These are phyloP conservation scores for Laetiporus sulphureus DNA, from an alignment of 1,284 basidiomycete species.

Conservation along the genomic window DNA sequence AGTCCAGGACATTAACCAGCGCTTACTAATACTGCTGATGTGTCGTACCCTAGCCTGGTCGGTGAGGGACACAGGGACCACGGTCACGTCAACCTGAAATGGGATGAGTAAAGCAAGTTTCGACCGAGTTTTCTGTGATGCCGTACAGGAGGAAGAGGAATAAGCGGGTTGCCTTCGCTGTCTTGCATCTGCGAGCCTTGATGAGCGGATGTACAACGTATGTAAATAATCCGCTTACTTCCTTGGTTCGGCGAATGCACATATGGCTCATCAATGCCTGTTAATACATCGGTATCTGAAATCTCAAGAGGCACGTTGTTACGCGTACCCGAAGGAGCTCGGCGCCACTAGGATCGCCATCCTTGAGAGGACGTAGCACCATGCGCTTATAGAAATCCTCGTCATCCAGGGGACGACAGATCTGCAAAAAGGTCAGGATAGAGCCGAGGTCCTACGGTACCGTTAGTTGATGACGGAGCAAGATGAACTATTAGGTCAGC, in stretches of 20 bases:
- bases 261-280: constrained; percentile 80
- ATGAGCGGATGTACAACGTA: background rate
- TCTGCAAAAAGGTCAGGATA: constrained; percentile 71
- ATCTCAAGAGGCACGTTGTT: background rate
- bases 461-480: background rate
- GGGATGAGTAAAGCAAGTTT: background rate
- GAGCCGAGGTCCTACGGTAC: constrained; percentile 74
- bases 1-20: constrained; percentile 1
- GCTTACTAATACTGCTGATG: constrained; percentile 13
- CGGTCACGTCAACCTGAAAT: constrained; percentile 61
- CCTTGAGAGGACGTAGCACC: constrained; percentile 65
- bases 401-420: constrained; percentile 79
- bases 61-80: constrained; percentile 64
- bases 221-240: constrained; percentile 33
- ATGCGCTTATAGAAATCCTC: constrained; percentile 76
- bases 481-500: background rate
- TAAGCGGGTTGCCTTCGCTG: constrained; percentile 59
- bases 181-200: constrained; percentile 65
- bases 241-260: constrained; percentile 83
- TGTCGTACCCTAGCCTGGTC: constrained; percentile 56
- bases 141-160: constrained; percentile 70
- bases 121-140: background rate
- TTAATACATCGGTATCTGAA: too few relatives aligned
- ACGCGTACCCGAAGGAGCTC: constrained; percentile 61
- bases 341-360: constrained; percentile 57